Percentiles rank a stretch among this genome's conserved stretches.
Conservation (phyloP, 2,329 filamentous ascomycete species). For the Colletotrichum sublineola region DNA sequence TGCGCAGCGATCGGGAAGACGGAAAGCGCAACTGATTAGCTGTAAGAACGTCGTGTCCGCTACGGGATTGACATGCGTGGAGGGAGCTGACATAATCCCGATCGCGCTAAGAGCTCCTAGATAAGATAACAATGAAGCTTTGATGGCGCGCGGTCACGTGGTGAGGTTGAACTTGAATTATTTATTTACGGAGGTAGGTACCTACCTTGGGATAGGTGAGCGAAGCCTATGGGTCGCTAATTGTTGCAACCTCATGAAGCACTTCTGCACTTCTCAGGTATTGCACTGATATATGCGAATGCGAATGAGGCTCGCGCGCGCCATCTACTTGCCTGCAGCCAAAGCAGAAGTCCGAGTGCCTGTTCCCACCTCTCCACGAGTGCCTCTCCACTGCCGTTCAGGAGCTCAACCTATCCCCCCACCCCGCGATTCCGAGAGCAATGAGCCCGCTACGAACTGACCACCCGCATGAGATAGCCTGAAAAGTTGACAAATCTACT, state of each 20-base stretch:
- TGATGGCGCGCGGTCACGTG: constrained; percentile 9
- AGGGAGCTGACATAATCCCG: neutral
- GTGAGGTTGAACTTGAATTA: neutral
- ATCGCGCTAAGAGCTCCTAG: neutral
- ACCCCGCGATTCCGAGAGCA: neutral
- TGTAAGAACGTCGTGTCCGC: neutral
- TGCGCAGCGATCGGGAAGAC: constrained; percentile 21
- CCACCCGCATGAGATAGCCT: constrained; percentile 5
- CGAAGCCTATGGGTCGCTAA: neutral
- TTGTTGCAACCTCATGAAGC: neutral
- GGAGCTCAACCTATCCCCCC: constrained; percentile 2
- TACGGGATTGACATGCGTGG: neutral
- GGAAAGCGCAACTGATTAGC: neutral
- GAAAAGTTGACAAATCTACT: neutral
- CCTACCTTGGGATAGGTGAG: neutral
- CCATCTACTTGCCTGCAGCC: neutral
- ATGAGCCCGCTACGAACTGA: constrained; percentile 7
- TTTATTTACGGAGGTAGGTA: neutral
- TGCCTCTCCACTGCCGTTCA: constrained; percentile 4
- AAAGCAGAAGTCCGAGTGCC: constrained; percentile 6
- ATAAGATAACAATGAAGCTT: constrained; percentile 6
- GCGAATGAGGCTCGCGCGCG: constrained; percentile 1
- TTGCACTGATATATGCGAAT: constrained; percentile 3
- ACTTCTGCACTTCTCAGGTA: neutral
- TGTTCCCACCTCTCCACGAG: neutral